Evolutionary conservation across 345 rosid species (phyloP).

Genomic region (Zanthoxylum bungeanum): DNA sequence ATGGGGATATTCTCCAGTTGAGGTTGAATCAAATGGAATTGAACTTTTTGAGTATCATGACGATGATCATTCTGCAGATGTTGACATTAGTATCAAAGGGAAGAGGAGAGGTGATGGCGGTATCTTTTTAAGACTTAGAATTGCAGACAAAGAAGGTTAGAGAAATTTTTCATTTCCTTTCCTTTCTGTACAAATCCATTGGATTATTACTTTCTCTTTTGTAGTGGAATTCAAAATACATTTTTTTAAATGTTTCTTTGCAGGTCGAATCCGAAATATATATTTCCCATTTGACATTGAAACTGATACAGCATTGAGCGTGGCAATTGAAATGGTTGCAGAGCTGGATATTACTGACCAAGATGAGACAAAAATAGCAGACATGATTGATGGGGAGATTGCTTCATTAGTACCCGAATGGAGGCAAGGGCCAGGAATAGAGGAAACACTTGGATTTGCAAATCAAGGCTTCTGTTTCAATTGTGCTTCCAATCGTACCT

Average conservation of each 20-base stretch:
- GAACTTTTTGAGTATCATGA: conserved; percentile 73
- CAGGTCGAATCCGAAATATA: conserved; percentile 79
- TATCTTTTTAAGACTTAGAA: conserved; percentile 68
- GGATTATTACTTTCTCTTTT: conserved; percentile 3
- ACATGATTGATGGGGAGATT: conserved; percentile 87
- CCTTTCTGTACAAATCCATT: neutral
- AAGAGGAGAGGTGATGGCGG: conserved; percentile 58
- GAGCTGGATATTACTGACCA: conserved; percentile 84
- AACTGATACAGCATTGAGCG: conserved; percentile 77
- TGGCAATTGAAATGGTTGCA: conserved; percentile 93
- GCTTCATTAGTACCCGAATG: conserved; percentile 73
- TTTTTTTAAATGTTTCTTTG: conserved; percentile 3
- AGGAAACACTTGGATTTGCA: conserved; percentile 54
- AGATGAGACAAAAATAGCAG: conserved; percentile 78
- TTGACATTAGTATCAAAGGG: conserved; percentile 82
- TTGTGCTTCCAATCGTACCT: conserved; percentile 66
- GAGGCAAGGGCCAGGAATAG: conserved; percentile 69
- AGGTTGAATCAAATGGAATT: conserved; percentile 51
- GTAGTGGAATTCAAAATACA: neutral
- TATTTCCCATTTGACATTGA: conserved; percentile 80
- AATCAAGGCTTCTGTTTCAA: conserved; percentile 55
- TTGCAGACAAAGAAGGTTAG: conserved; percentile 83
- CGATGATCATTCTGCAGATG: conserved; percentile 51
- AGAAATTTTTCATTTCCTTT: neutral
- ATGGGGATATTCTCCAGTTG: conserved; percentile 52